These are phyloP conservation scores for Pythium coloratum DNA, from an alignment of 352 stramenopile species.

Conservation along the genomic window DNA sequence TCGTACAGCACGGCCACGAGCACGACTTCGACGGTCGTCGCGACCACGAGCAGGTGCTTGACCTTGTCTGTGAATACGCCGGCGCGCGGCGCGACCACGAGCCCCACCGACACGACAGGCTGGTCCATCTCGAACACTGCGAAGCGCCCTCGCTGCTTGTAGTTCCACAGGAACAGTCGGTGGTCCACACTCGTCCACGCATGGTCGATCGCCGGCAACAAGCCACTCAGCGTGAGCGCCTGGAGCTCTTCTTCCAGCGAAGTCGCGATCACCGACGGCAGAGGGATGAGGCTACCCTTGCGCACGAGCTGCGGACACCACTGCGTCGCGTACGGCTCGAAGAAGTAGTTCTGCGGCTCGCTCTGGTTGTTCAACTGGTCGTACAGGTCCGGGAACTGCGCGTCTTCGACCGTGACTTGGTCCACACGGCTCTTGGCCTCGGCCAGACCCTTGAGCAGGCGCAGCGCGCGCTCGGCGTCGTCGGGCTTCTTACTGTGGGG, in stretches of 20 bases:
- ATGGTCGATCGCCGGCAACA: conserved; percentile 89
- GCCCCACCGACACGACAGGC: conserved; percentile 90
- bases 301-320: conserved; percentile 80
- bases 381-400: conserved; percentile 73
- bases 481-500: conserved; percentile 18
- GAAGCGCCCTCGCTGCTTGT: conserved; percentile 77
- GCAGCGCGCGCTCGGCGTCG: conserved; percentile 36
- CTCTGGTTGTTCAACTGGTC: conserved; percentile 80
- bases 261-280: conserved; percentile 67
- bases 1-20: conserved; percentile 89
- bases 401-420: conserved; percentile 67
- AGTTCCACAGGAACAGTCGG: conserved; percentile 95
- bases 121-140: conserved; percentile 91
- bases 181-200: conserved; percentile 96
- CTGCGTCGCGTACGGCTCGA: conserved; percentile 82
- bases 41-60: conserved; percentile 93
- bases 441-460: conserved; percentile 62
- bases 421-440: conserved; percentile 79
- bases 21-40: conserved; percentile 94
- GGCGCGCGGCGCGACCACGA: conserved; percentile 79
- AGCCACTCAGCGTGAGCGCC: conserved; percentile 86
- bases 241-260: conserved; percentile 69
- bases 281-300: conserved; percentile 67
- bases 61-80: conserved; percentile 94
- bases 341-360: conserved; percentile 90